Base-by-base conservation (phyloP, 1,284 basidiomycete genomes). In the Sparassis latifolia region DNA sequence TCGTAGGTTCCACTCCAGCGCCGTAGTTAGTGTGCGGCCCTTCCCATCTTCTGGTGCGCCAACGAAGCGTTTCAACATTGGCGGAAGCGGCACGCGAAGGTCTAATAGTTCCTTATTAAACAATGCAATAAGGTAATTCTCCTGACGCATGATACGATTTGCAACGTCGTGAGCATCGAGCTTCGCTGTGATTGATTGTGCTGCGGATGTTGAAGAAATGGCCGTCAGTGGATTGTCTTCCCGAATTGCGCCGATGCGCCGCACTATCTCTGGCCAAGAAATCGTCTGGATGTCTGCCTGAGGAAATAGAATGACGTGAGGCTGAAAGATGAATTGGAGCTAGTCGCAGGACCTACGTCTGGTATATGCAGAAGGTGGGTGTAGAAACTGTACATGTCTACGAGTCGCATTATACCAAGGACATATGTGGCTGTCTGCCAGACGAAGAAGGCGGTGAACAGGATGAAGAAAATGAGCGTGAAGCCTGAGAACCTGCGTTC, bases 101-200 rank as follows among this genome's bases (percentile, higher is more conserved):
- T 99, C 90, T 43, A 99, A 75, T 3, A 98, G 69, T 59, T 97
- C 93, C 64, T 97, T 97, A 73, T 98, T 98, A 72, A 99, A 97
- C 10, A 99, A 70, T 0, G 96, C 95, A 53, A 98, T 97, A 46
- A 99, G 78, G 67, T 97, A 99, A 70, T 99, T 99, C 67, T 98
- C 94, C 66, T 97, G 92, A 20, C 96, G 82, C 82, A 99, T 84
- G 62, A 99, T 97, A 44, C 97, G 88, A 65, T 95, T 96, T 4
- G 93, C 93, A 49, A 96, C 82, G 65, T 98, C 95, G 66, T 99
- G 97, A 0, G 96, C 97, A 62, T 99, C 96, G 9, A 98, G 81
- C 67, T 91, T 93, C 32, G 85, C 86, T 0, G 80, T 81, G 9
- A 74, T 66, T 70, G 77, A 63, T 69, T 76, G 66, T 51, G 76